A percentile compares a stretch with the other conserved stretches of the same genome.
phyloP scores from a whole-genome alignment of 1,284 basidiomycete genomes.

The Ganoderma sinense region DNA sequence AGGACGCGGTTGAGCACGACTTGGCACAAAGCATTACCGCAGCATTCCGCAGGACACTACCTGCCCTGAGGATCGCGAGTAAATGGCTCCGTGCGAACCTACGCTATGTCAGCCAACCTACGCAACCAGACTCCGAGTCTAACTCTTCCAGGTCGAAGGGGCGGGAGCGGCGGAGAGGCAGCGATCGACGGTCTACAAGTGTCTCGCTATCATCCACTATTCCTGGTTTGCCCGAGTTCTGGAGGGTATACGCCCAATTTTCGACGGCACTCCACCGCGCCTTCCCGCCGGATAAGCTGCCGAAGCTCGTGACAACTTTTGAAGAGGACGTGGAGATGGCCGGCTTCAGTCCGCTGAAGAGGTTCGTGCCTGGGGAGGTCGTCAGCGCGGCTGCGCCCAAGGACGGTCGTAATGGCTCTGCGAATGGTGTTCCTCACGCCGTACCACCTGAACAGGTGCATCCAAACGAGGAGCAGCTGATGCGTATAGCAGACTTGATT shows the following conservation, averaged over 20 bases:
- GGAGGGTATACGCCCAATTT: conserved; percentile 78
- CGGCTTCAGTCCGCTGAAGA: conserved; percentile 87
- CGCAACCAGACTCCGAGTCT: conserved; percentile 37
- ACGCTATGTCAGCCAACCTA: conserved; percentile 67
- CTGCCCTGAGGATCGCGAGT: conserved; percentile 85
- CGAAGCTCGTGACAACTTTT: conserved; percentile 68
- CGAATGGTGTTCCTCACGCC: conserved; percentile 9
- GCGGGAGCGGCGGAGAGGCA: conserved; percentile 24
- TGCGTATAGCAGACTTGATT: conserved; percentile 90
- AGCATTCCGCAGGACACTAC: conserved; percentile 85
- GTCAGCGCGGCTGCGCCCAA: conserved; percentile 37
- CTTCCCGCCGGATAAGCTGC: conserved; percentile 79
- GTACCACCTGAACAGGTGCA: conserved; percentile 68
- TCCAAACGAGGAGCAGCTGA: conserved; percentile 94
- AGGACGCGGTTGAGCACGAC: conserved; percentile 64
- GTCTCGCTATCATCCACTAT: conserved; percentile 21
- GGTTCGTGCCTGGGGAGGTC: conserved; percentile 50
- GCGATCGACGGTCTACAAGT: conserved; percentile 21
- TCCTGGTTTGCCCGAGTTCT: conserved; percentile 63
- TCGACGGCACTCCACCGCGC: conserved; percentile 65
- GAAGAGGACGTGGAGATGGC: conserved; percentile 93
- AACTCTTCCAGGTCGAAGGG: conserved; percentile 29
- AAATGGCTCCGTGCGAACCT: conserved; percentile 91
- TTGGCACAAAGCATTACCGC: conserved; percentile 87
- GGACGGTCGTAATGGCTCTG: conserved; percentile 17